Percentiles rank a stretch among this genome's conserved stretches.
phyloP scores from a whole-genome alignment of 768 basidiomycete genomes.

The Tubosaeta sp. region DNA sequence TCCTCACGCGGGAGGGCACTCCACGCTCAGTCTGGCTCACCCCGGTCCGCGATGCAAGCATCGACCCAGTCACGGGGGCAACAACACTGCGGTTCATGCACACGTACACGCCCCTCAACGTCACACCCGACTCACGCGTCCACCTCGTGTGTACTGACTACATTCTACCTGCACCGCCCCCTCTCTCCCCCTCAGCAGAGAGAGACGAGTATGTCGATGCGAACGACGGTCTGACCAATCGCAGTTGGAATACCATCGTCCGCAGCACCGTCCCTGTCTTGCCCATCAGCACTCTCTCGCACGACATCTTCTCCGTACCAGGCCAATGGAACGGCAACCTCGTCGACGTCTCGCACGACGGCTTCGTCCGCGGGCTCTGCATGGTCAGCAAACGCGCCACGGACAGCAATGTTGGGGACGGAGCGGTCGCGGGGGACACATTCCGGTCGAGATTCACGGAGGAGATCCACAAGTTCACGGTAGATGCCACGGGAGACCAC shows the following conservation, averaged over 20 bases:
- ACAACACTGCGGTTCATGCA: constrained; percentile 23
- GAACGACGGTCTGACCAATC: not conserved
- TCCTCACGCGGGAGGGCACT: not conserved
- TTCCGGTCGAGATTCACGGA: not conserved
- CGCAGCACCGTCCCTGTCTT: constrained; percentile 4
- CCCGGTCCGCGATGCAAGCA: constrained; percentile 10
- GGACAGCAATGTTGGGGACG: not conserved
- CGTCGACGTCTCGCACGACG: constrained; percentile 12
- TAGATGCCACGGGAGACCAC: constrained; percentile 16
- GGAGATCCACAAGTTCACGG: constrained; percentile 8
- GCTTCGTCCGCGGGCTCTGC: constrained; percentile 14
- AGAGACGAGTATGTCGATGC: not conserved
- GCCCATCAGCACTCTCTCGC: constrained; percentile 5
- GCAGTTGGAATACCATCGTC: constrained; percentile 2
- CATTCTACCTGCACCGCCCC: not conserved
- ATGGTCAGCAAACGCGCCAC: not conserved
- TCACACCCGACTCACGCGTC: not conserved
- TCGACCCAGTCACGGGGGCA: constrained; percentile 7
- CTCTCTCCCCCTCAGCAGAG: not conserved
- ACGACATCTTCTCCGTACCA: constrained; percentile 8
- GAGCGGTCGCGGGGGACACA: not conserved
- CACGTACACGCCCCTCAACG: not conserved
- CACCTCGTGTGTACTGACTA: constrained; percentile 18
- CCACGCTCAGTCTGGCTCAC: constrained; percentile 7
- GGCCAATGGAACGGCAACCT: constrained; percentile 14